These are phyloP conservation scores for Remersonia thermophila DNA, from an alignment of 2,329 filamentous ascomycete species.

Conservation along the genomic window DNA sequence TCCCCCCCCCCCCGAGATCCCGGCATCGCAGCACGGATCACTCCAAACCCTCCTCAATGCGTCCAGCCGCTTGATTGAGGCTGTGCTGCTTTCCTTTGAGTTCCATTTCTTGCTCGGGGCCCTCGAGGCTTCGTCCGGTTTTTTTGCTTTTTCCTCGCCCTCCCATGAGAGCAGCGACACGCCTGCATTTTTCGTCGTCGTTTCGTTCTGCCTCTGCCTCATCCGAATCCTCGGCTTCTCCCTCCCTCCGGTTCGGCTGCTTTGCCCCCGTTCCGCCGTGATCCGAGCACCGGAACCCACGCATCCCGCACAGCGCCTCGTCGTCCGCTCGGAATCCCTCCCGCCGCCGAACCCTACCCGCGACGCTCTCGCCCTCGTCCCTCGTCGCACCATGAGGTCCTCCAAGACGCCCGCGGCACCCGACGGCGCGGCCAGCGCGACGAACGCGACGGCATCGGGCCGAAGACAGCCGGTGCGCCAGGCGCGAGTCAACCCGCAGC, in stretches of 20 bases:
- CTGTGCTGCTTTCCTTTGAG: too few relatives aligned
- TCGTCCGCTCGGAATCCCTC: background rate
- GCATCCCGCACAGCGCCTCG: too few relatives aligned
- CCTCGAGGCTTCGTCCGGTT: background rate
- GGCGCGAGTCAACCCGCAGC: constrained; percentile 51
- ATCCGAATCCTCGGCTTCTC: too few relatives aligned
- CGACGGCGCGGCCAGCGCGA: background rate
- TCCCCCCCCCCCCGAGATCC: too few relatives aligned
- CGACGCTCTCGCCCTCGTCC: too few relatives aligned
- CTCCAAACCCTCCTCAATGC: too few relatives aligned
- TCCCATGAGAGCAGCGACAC: background rate
- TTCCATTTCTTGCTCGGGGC: too few relatives aligned
- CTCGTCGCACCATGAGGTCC: constrained; percentile 37
- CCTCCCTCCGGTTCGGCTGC: too few relatives aligned
- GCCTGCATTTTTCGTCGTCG: constrained; percentile 9
- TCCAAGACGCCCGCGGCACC: constrained; percentile 31
- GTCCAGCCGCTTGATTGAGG: too few relatives aligned
- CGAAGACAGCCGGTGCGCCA: constrained; percentile 53
- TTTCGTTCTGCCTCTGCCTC: background rate
- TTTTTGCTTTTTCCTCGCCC: background rate
- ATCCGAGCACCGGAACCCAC: too few relatives aligned
- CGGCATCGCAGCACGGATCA: too few relatives aligned
- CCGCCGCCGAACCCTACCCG: background rate
- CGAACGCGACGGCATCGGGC: constrained; percentile 23
- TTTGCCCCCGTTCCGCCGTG: background rate